A percentile compares a stretch with the other conserved stretches of the same genome.
These are phyloP conservation scores for Scutellaria galericulata DNA, from an alignment of 257 asterid species.

Conservation along the genomic window DNA sequence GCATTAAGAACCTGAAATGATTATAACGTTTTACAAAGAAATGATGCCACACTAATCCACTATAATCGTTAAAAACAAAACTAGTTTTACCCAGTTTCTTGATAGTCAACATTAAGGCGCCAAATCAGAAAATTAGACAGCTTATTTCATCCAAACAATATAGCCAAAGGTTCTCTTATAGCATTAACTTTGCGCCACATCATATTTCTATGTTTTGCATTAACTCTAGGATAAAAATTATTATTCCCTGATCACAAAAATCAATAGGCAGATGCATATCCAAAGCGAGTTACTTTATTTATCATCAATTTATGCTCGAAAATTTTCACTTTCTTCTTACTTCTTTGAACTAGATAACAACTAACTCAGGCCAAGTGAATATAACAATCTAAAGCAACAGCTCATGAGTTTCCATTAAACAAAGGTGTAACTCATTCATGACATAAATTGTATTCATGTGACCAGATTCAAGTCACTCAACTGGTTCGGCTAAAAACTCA, in stretches of 20 bases:
- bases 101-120: not conserved
- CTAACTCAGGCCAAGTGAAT: not conserved
- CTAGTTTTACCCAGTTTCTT: not conserved
- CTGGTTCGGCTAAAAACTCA: no score
- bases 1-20: constrained; percentile 95
- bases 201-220: not conserved
- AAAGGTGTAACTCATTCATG: no score
- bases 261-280: not conserved
- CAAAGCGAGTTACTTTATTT: not conserved
- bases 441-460: no score
- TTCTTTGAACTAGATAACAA: not conserved
- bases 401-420: not conserved
- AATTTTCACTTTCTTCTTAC: not conserved
- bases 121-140: not conserved
- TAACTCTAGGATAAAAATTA: not conserved
- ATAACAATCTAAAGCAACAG: constrained; percentile 1
- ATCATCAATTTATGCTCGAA: constrained; percentile 8
- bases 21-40: constrained; percentile 41
- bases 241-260: not conserved
- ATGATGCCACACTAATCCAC: constrained; percentile 8
- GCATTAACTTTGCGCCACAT: not conserved
- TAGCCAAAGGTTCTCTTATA: not conserved
- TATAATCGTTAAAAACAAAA: not conserved
- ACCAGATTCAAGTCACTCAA: no score
- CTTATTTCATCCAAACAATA: not conserved